Percentiles rank a stretch among this genome's conserved stretches.
Evolutionary conservation across 2,329 filamentous ascomycete genomes (phyloP).

Genomic region (Monilinia fructigena): DNA sequence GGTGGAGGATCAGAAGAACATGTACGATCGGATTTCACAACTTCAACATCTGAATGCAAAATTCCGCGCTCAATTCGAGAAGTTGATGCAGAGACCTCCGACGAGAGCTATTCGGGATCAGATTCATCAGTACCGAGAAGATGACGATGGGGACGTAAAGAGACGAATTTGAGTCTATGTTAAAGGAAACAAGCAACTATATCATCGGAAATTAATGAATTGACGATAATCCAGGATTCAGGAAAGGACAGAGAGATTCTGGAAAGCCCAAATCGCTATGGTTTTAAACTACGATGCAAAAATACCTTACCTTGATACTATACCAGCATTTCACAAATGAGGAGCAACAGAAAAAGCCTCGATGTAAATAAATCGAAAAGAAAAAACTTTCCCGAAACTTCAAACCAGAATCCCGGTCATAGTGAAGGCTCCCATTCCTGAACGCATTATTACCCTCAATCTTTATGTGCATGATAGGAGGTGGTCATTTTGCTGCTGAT

Average conservation of each 20-base stretch:
- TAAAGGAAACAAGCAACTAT: slow-evolving; percentile 82
- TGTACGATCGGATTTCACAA: slow-evolving; percentile 83
- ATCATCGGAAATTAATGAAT: slow-evolving; percentile 46
- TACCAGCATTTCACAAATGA: too few relatives aligned
- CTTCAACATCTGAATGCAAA: slow-evolving; percentile 95
- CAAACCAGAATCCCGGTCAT: slow-evolving; percentile 49
- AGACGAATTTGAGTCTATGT: slow-evolving; percentile 71
- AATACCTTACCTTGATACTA: slow-evolving; percentile 82
- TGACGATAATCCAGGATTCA: slow-evolving; percentile 48
- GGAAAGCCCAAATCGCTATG: slow-evolving; percentile 80
- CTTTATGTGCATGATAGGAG: slow-evolving; percentile 98
- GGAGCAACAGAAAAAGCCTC: too few relatives aligned
- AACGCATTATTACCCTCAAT: slow-evolving; percentile 76
- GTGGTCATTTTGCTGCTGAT: slow-evolving; percentile 97
- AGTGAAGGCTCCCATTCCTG: slow-evolving; percentile 58
- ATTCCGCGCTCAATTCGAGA: too few relatives aligned
- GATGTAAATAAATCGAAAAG: too few relatives aligned
- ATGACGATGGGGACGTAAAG: slow-evolving; percentile 56
- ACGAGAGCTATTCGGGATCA: slow-evolving; percentile 93
- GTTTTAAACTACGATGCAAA: slow-evolving; percentile 74
- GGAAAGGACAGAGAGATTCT: slow-evolving; percentile 51
- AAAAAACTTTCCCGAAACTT: slow-evolving; percentile 62
- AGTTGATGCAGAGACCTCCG: slow-evolving; percentile 77
- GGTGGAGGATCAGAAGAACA: slow-evolving; percentile 82
- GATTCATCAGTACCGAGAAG: slow-evolving; percentile 69